Conservation (phyloP, 1,139 yeast genomes). For the Debaryomyces subglobosus region DNA sequence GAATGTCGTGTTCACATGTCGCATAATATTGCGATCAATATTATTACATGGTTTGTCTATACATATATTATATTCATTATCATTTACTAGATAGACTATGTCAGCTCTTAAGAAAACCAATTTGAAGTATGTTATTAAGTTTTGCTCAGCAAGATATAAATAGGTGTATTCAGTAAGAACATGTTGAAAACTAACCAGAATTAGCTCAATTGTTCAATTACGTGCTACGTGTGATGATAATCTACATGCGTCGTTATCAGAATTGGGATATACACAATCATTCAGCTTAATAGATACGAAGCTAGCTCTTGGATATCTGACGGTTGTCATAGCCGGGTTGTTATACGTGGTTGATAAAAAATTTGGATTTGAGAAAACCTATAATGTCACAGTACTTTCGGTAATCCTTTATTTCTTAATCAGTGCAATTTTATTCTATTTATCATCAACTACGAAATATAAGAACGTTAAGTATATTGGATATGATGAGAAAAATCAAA, state of each 20-base stretch:
- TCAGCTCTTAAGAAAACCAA: conserved; percentile 31
- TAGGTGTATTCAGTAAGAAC: not conserved
- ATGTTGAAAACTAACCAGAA: conserved; percentile 4
- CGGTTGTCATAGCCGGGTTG: conserved; percentile 67
- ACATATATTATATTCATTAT: not conserved
- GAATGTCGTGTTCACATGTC: conserved; percentile 2
- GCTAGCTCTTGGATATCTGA: conserved; percentile 66
- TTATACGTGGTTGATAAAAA: conserved; percentile 72
- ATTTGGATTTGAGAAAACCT: conserved; percentile 44
- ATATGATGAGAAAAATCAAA: conserved; percentile 33
- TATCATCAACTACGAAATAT: conserved; percentile 41
- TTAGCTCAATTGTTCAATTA: conserved; percentile 49
- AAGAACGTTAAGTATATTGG: conserved; percentile 68
- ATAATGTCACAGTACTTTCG: conserved; percentile 34
- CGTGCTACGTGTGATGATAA: conserved; percentile 55
- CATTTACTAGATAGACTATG: conserved; percentile 14
- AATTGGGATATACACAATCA: conserved; percentile 65
- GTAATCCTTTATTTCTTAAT: conserved; percentile 58
- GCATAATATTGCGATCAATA: not conserved
- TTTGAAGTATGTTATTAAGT: conserved; percentile 28
- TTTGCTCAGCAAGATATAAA: not conserved
- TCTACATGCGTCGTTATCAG: conserved; percentile 47
- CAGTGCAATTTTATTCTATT: conserved; percentile 50
- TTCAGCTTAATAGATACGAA: conserved; percentile 62
- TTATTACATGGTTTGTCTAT: not conserved